These are phyloP conservation scores for Phascolomyces articulosus DNA, from an alignment of 371 early-diverging fungal species.

Conservation along the genomic window DNA sequence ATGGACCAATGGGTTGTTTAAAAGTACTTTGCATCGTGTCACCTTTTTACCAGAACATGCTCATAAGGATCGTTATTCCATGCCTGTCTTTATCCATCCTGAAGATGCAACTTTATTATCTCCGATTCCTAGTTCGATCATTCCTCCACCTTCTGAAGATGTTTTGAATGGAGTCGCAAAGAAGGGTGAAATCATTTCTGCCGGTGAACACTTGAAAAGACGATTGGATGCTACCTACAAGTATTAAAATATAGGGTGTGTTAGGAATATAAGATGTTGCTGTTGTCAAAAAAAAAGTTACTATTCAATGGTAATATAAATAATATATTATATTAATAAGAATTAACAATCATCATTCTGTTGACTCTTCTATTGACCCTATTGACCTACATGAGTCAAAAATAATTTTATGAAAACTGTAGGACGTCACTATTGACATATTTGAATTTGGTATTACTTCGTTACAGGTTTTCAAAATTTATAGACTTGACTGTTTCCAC, in stretches of 20 bases:
- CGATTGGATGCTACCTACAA: slow-evolving; percentile 44
- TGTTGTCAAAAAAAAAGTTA: too few species aligned
- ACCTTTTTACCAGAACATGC: slow-evolving; percentile 62
- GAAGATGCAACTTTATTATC: slow-evolving; percentile 41
- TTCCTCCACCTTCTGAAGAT: slow-evolving; percentile 12
- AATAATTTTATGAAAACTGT: too few species aligned
- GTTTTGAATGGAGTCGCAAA: background rate
- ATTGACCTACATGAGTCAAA: too few species aligned
- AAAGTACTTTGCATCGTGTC: slow-evolving; percentile 75
- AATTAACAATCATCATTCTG: too few species aligned
- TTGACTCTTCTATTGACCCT: too few species aligned
- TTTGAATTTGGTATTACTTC: too few species aligned
- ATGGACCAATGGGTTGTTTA: slow-evolving; percentile 75
- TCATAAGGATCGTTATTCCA: slow-evolving; percentile 66
- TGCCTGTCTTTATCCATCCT: slow-evolving; percentile 73
- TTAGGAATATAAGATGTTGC: too few species aligned
- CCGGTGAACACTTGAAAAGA: slow-evolving; percentile 40
- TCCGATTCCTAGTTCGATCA: slow-evolving; percentile 45
- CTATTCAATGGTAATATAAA: too few species aligned
- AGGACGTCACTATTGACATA: too few species aligned
- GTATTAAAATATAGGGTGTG: background rate
- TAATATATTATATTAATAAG: too few species aligned
- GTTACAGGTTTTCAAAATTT: too few species aligned
- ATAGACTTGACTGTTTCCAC: too few species aligned
- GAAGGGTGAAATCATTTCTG: slow-evolving; percentile 24